These are phyloP conservation scores for Plasmodium adleri DNA, from an alignment of 169 alveolate species.

Conservation along the genomic window DNA sequence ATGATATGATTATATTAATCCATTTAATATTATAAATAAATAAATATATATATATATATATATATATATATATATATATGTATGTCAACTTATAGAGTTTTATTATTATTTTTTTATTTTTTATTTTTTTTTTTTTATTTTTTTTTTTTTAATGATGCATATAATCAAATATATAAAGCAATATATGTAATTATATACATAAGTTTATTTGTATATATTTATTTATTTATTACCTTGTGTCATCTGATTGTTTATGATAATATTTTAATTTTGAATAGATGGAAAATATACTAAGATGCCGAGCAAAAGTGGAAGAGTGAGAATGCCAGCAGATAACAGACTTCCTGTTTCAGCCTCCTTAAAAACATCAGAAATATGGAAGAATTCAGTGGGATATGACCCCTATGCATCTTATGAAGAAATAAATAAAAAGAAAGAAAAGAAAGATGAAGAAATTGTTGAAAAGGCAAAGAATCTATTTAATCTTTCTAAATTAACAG, in stretches of 20 bases:
- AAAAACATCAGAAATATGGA: constrained; percentile 76
- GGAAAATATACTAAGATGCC: constrained; percentile 60
- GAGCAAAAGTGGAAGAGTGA: constrained; percentile 70
- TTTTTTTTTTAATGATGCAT: not conserved
- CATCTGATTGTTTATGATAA: too few relatives aligned
- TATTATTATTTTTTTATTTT: not conserved
- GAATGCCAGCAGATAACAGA: constrained; percentile 77
- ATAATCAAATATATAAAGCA: not conserved
- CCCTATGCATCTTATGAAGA: constrained; percentile 78
- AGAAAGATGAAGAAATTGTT: constrained; percentile 41
- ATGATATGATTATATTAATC: too few relatives aligned
- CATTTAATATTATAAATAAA: too few relatives aligned
- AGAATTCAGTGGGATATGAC: constrained; percentile 76
- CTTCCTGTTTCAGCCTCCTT: constrained; percentile 76
- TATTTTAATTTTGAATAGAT: too few relatives aligned
- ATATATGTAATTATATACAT: not conserved
- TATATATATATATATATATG: too few relatives aligned
- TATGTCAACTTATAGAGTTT: too few relatives aligned
- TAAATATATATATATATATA: too few relatives aligned
- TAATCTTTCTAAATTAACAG: constrained; percentile 41
- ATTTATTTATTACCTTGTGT: not conserved
- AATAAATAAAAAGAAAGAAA: constrained; percentile 38
- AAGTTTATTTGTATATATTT: not conserved
- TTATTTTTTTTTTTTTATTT: not conserved
- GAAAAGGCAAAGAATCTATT: constrained; percentile 65